Conservation (phyloP, 2,329 filamentous ascomycete species). For the Plectosphaerella plurivora region DNA sequence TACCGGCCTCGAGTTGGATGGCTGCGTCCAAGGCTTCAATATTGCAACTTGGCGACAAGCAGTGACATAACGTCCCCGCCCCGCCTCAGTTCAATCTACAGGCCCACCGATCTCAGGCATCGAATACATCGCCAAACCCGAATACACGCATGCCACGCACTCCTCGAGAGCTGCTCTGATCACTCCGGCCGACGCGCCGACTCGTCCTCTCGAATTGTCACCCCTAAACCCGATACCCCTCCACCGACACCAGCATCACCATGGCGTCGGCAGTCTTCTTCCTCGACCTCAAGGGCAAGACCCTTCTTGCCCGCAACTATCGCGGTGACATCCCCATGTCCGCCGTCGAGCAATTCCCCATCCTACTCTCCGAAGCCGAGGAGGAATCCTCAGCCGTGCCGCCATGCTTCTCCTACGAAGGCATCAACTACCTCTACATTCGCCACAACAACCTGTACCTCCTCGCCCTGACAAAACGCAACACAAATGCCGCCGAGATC, state of each 20-base stretch:
- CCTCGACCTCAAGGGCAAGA: constrained; percentile 99
- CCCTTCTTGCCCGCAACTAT: constrained; percentile 97
- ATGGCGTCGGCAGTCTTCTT: constrained; percentile 99
- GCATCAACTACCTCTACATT: constrained; percentile 99
- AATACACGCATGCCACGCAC: constrained; percentile 5
- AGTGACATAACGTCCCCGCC: no score
- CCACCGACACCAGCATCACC: constrained; percentile 24
- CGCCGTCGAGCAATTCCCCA: constrained; percentile 94
- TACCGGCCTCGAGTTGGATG: constrained; percentile 1
- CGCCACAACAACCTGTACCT: constrained; percentile 99
- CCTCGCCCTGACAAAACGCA: constrained; percentile 94
- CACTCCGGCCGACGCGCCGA: constrained; percentile 19
- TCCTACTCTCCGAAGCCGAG: constrained; percentile 95
- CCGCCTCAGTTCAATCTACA: no score
- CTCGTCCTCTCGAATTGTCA: constrained; percentile 17
- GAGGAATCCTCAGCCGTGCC: constrained; percentile 97
- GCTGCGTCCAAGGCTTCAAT: constrained; percentile 13
- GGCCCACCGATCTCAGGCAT: no score
- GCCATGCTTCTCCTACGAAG: constrained; percentile 96
- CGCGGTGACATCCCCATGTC: constrained; percentile 98
- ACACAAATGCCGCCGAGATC: constrained; percentile 98
- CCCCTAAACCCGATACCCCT: constrained; percentile 14
- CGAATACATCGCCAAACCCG: no score
- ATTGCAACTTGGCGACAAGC: constrained; percentile 2
- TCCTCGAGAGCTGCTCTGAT: constrained; percentile 8